Conservation (phyloP, 306 rosid species). For the Phaseolus lunatus region DNA sequence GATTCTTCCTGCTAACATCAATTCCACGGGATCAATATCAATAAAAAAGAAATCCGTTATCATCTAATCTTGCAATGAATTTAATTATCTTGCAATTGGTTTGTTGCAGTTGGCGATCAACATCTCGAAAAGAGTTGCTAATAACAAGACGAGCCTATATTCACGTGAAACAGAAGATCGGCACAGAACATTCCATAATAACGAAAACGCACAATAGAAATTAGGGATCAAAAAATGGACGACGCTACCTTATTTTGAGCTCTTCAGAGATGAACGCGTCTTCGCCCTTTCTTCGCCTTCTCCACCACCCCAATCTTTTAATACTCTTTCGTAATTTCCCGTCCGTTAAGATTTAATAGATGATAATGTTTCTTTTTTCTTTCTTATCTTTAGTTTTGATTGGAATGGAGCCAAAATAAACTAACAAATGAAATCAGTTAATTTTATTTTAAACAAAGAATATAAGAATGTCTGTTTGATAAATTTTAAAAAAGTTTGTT, state of each 20-base stretch:
- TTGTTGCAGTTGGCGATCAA: background rate
- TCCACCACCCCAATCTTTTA: background rate
- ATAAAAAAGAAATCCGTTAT: background rate
- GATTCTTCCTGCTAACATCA: conserved; percentile 3
- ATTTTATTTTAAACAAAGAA: too few relatives aligned
- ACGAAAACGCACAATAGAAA: background rate
- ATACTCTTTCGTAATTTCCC: background rate
- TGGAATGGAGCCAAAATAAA: too few relatives aligned
- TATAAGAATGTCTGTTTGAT: too few relatives aligned
- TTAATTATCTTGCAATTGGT: background rate
- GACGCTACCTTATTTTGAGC: conserved; percentile 35
- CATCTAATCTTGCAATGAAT: background rate
- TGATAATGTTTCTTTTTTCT: background rate
- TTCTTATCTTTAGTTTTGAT: too few relatives aligned
- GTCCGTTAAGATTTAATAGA: background rate
- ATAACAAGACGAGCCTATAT: background rate
- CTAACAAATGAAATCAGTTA: too few relatives aligned
- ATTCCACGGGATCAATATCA: background rate
- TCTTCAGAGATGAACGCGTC: conserved; percentile 7
- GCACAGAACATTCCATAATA: background rate
- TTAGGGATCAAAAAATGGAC: background rate
- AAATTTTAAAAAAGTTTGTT: too few relatives aligned
- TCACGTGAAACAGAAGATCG: background rate
- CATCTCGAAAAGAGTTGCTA: background rate
- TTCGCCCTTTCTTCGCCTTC: conserved; percentile 2